Evolutionary conservation across 768 basidiomycete species (phyloP).

Genomic region (Lentinula raphanica): DNA sequence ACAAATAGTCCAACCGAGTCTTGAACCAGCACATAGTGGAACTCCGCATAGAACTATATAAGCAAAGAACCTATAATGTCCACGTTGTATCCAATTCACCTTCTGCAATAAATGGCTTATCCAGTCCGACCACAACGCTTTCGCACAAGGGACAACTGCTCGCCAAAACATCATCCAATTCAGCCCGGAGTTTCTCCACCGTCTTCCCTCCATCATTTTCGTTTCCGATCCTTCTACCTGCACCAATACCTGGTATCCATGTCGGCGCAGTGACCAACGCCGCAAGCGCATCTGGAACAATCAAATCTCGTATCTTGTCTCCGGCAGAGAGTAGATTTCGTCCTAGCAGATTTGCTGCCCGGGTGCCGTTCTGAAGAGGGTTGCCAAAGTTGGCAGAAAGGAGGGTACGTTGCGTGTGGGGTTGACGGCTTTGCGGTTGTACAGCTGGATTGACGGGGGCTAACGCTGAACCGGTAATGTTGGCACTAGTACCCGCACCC

Average conservation of each 20-base stretch:
- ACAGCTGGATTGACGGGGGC: slow-evolving; percentile 20
- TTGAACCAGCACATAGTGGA: too few relatives aligned
- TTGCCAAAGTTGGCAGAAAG: slow-evolving; percentile 71
- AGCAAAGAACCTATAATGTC: slow-evolving; percentile 45
- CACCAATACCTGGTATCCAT: slow-evolving; percentile 71
- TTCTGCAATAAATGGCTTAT: slow-evolving; percentile 78
- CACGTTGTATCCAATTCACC: slow-evolving; percentile 78
- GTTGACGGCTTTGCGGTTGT: slow-evolving; percentile 30
- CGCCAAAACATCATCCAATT: slow-evolving; percentile 86
- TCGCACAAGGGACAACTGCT: slow-evolving; percentile 93
- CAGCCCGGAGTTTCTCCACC: slow-evolving; percentile 67
- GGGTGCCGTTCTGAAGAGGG: slow-evolving; percentile 58
- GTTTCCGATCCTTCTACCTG: slow-evolving; percentile 40
- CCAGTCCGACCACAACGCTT: slow-evolving; percentile 77
- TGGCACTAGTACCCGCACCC: slow-evolving; percentile 29
- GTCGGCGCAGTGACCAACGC: slow-evolving; percentile 72
- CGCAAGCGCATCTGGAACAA: slow-evolving; percentile 90
- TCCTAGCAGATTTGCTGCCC: slow-evolving; percentile 64
- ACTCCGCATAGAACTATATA: too few relatives aligned
- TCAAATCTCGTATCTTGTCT: slow-evolving; percentile 85
- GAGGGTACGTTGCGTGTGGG: slow-evolving; percentile 54
- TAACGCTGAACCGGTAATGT: slow-evolving; percentile 25
- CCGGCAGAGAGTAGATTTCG: slow-evolving; percentile 84
- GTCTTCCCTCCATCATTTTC: slow-evolving; percentile 55
- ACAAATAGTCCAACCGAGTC: not conserved